Evolutionary conservation across 768 basidiomycete genomes (phyloP), one percentile per base, ranked within the genome.

Genomic region (Mycena polygramma): DNA sequence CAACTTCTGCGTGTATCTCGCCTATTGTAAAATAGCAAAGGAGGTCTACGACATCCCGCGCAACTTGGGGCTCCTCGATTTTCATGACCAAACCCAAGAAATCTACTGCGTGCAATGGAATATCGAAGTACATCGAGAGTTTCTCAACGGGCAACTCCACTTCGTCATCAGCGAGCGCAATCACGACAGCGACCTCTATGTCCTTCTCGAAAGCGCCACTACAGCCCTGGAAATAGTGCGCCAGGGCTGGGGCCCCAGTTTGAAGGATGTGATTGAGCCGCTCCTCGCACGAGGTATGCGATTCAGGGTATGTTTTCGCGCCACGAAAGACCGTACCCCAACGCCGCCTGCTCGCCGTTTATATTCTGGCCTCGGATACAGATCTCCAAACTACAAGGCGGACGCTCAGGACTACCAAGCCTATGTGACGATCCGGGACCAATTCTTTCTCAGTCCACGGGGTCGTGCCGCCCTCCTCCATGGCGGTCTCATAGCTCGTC

Each of bases 391-490:
- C 0, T 30, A 63, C 13, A 26, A 20, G 7, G 30, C 35, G 15
- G 52, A 41, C 41, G 22, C 9, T 2, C 4, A 41, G 10, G 62
- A 63, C 51, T 54, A 63, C 26, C 8, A 53, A 17, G 52, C 39
- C 22, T 63, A 54, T n/a, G 37, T 13, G 2, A 36, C 63, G 2
- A 7, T 4, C 7, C 49, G 41, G 11, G 43, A 64, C 46, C 41
- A 22, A 20, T 26, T 65, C 45, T 45, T 65, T 11, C 54, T 48
- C 20, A 65, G 45, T 57, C 54, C 45, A 6, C 54, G 54, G 19
- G 54, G 54, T 14, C 54, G 35, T 35, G 26, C 49, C 37, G 63
- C 54, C n/a, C 13, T 65, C 54, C 54, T 48, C 45, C 37, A 65
- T 9, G 63, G 63, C 15, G 63, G 63, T 20, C 7, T 65, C 8